A percentile compares a stretch with the other conserved stretches of the same genome.
Evolutionary conservation across 129 eudicot genomes (phyloP).

Genomic region (Daucus carota): DH1_v3.0 NC_030386.2:12749501-12750000

Average conservation of each 20-base stretch:
- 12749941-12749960: neutral
- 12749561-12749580: neutral
- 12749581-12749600: constrained; percentile 4
- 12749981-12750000: neutral
- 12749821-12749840: constrained; percentile 12
- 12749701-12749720: constrained; percentile 12
- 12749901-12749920: neutral
- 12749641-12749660: constrained; percentile 7
- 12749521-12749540: constrained; percentile 33
- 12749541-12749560: neutral
- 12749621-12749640: neutral
- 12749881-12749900: neutral
- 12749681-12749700: constrained; percentile 13
- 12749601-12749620: constrained; percentile 9
- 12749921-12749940: neutral
- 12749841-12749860: constrained; percentile 4
- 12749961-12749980: neutral
- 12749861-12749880: neutral
- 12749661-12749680: constrained; percentile 6
- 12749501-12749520: constrained; percentile 43
- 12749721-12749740: constrained; percentile 22
- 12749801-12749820: neutral
- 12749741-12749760: constrained; percentile 22
- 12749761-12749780: constrained; percentile 19
- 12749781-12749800: constrained; percentile 19